phyloP scores from a whole-genome alignment of 2,329 filamentous ascomycete species.

The Colletotrichum sp. region DNA sequence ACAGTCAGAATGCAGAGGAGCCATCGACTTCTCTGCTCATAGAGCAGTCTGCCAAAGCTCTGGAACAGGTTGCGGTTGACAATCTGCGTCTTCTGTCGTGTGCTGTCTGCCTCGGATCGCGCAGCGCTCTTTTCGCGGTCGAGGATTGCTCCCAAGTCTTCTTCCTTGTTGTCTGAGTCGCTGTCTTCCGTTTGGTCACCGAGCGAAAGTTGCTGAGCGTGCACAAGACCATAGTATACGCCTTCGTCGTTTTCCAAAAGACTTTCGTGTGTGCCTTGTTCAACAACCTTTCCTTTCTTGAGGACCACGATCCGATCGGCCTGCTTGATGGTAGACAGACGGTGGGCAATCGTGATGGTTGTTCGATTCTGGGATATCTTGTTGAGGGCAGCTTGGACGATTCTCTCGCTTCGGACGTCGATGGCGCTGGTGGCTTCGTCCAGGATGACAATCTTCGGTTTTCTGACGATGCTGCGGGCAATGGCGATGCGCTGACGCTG shows the following conservation, averaged over 20 bases:
- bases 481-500: slow-evolving; percentile 86
- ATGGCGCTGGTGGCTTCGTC: slow-evolving; percentile 79
- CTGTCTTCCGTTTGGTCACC: slow-evolving; percentile 48
- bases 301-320: slow-evolving; percentile 83
- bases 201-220: slow-evolving; percentile 64
- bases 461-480: slow-evolving; percentile 74
- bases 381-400: slow-evolving; percentile 70
- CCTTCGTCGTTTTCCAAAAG: slow-evolving; percentile 66
- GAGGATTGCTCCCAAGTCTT: slow-evolving; percentile 44
- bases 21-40: slow-evolving; percentile 59
- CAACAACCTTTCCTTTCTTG: slow-evolving; percentile 71
- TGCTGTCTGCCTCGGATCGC: slow-evolving; percentile 34
- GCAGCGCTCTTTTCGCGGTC: slow-evolving; percentile 52
- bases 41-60: slow-evolving; percentile 62
- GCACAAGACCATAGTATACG: slow-evolving; percentile 72
- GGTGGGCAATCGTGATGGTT: slow-evolving; percentile 77
- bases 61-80: slow-evolving; percentile 49
- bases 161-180: slow-evolving; percentile 41
- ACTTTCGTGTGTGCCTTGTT: slow-evolving; percentile 77
- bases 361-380: slow-evolving; percentile 67
- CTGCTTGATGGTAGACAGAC: slow-evolving; percentile 76
- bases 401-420: slow-evolving; percentile 57
- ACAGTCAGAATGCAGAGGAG: slow-evolving; percentile 56
- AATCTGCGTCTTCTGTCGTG: slow-evolving; percentile 36
- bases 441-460: slow-evolving; percentile 74